Evolutionary conservation across 2,329 filamentous ascomycete genomes (phyloP), one percentile per base, ranked within the genome.

Genomic region (Fusarium acutatum): DNA sequence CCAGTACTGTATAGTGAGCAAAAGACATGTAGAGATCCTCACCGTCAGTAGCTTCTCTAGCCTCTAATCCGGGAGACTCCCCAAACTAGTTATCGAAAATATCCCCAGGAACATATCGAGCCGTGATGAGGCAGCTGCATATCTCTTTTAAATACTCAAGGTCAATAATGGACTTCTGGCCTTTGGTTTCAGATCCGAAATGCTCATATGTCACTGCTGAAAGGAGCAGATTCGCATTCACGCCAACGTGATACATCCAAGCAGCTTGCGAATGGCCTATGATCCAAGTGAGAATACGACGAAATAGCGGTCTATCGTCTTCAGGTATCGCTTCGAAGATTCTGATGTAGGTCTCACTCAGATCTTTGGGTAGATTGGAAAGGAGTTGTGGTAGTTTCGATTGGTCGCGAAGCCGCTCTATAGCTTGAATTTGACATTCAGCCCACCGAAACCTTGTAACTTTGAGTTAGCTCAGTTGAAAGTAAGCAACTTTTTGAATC

Each of bases 221-320:
- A 0, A 53, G 9, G 0, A 53, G 32, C 3, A 53, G 5, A 0
- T 28, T 53, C 9, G n/a, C 34, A 9, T 37, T 37, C 0, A 53
- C 24, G 6, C 49, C 32, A 13, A 37, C n/a, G 14, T 53, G 7
- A 28, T 53, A 53, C 1, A 53, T 2, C 49, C 49, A 53, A 17
- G 1, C 1, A 0, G 32, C 24, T 5, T 53, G 24, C 4, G 49
- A 53, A 7, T 53, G 32, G 9, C 49, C 49, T 0, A 53, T 37
- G 3, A 53, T 3, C 49, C 49, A 53, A 9, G 5, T 28, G 10
- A 53, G 49, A 6, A 53, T 37, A 22, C 24, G 2, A 6, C 49
- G 24, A 28, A 35, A 14, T 2, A 53, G 13, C 2, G 24, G 24
- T 13, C 49, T 28, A 4, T 37, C 24, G 0, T 53, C 49, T 28